phyloP scores from a whole-genome alignment of 2,329 filamentous ascomycete species.

The Aureobasidium subglaciale region DNA sequence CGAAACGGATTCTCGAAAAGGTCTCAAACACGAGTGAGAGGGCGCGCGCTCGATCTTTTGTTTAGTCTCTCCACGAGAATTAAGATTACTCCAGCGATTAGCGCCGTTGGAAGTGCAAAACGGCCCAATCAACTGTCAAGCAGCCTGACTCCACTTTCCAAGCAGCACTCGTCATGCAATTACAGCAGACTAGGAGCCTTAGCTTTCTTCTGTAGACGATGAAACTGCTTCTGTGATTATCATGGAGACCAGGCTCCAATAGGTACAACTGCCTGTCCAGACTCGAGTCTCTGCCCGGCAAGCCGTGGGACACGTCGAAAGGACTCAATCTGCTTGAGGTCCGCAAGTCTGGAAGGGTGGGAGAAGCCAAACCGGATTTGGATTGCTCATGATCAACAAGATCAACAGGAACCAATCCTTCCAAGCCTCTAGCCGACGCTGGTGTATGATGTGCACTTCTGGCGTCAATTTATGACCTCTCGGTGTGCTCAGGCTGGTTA shows the following conservation, averaged over 20 bases:
- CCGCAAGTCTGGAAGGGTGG: neutral
- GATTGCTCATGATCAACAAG: conserved; percentile 6
- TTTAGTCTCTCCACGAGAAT: conserved; percentile 6
- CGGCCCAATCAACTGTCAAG: conserved; percentile 9
- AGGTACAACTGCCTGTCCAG: conserved; percentile 9
- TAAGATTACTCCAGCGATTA: conserved; percentile 11
- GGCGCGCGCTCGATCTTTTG: conserved; percentile 10
- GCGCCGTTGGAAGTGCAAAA: neutral
- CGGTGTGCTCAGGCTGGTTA: too few relatives aligned
- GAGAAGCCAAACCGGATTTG: conserved; percentile 6
- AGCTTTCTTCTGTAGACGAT: neutral
- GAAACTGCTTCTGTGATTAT: conserved; percentile 8
- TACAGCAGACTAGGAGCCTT: conserved; percentile 1
- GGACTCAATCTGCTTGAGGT: neutral
- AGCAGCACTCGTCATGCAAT: conserved; percentile 13
- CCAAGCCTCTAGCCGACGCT: conserved; percentile 3
- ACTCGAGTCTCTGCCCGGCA: neutral
- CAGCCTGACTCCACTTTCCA: conserved; percentile 1
- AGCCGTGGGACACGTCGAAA: neutral
- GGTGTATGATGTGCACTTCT: conserved; percentile 1
- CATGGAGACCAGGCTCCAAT: conserved; percentile 14
- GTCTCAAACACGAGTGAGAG: conserved; percentile 5
- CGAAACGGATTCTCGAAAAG: conserved; percentile 1
- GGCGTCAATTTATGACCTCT: conserved; percentile 7
- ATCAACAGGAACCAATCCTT: conserved; percentile 11